Evolutionary conservation across 2,329 filamentous ascomycete genomes (phyloP).

Genomic region (Penicillium aurantiogriseum): DNA sequence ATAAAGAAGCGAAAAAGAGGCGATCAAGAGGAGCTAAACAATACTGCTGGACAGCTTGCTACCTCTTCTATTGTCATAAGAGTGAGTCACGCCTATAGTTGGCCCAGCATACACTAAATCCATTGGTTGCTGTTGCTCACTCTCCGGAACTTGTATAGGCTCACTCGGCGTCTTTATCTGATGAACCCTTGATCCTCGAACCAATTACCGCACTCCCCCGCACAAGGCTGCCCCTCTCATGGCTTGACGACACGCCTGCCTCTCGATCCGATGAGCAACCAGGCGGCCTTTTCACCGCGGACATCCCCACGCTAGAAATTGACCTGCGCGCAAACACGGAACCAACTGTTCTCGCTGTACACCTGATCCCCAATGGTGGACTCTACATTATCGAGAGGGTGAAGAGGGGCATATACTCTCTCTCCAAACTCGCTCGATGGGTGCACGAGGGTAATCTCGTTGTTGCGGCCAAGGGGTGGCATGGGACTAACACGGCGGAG

Average conservation of each 20-base stretch:
- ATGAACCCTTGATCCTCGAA: conserved; percentile 35
- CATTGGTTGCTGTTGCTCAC: conserved; percentile 1
- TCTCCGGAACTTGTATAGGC: conserved; percentile 28
- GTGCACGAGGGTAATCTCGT: conserved; percentile 41
- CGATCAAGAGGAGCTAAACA: conserved; percentile 14
- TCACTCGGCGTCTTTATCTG: conserved; percentile 35
- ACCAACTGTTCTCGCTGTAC: conserved; percentile 35
- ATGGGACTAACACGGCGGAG: conserved; percentile 6
- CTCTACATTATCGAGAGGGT: conserved; percentile 43
- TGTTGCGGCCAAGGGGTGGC: conserved; percentile 39
- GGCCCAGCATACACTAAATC: neutral
- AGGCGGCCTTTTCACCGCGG: conserved; percentile 39
- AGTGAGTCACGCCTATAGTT: conserved; percentile 24
- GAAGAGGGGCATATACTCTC: conserved; percentile 41
- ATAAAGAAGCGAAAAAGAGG: conserved; percentile 38
- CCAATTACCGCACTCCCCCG: conserved; percentile 40
- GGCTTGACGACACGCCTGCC: conserved; percentile 39
- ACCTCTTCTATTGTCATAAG: conserved; percentile 33
- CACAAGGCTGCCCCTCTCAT: conserved; percentile 38
- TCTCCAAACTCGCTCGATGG: conserved; percentile 34
- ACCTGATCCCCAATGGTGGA: conserved; percentile 29
- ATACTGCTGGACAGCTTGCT: conserved; percentile 18
- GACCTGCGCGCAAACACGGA: conserved; percentile 25
- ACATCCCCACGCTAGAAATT: conserved; percentile 38
- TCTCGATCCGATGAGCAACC: conserved; percentile 29